Evolutionary conservation across 345 rosid species (phyloP), one percentile per base, ranked within the genome.

Genomic region (Heritiera littoralis): DNA sequence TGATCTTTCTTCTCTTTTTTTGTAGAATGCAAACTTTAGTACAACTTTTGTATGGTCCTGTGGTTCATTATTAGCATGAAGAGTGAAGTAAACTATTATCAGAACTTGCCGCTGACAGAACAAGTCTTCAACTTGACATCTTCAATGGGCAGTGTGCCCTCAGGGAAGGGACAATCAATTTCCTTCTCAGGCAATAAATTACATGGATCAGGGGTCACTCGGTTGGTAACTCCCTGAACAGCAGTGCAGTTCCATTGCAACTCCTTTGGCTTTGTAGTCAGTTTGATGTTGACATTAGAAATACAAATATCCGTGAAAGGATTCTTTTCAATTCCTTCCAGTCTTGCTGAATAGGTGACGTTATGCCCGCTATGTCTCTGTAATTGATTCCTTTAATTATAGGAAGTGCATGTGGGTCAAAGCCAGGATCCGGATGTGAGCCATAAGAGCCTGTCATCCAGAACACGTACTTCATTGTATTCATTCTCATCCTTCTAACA

Each of bases 401-500:
- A 1, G 98, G 89, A 7, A 92, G 75, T 8, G 97, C 98, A 49
- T 88, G 87, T 0, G 92, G 90, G 66, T 95, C 91, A 2, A 11
- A 95, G 0, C 86, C 85, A 0, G 84, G 74, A 64, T 92, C 93
- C 0, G 98, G 93, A 66, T 95, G 98, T 18, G 80, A 54, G 7
- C 79, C 79, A 70, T 93, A 95, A 38, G 81, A 10, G 1, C 98
- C 91, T 0, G 89, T 85, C 87, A 93, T 89, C 98, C 97, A 93
- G 78, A 93, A 93, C 30, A 88, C 98, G 35, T 86, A 93, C 77
- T 93, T 86, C 97, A 90, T 91, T 3, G 92, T 91, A 56, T 84
- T 81, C 87, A 93, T 80, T 0, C 69, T 83, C 76, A 90, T 55
- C 20, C 89, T 86, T 40, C 91, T 80, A 2, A 84, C 93, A 61